phyloP scores from a whole-genome alignment of 2,329 filamentous ascomycete species.

The Aspergillus brunneoviolaceus region DNA sequence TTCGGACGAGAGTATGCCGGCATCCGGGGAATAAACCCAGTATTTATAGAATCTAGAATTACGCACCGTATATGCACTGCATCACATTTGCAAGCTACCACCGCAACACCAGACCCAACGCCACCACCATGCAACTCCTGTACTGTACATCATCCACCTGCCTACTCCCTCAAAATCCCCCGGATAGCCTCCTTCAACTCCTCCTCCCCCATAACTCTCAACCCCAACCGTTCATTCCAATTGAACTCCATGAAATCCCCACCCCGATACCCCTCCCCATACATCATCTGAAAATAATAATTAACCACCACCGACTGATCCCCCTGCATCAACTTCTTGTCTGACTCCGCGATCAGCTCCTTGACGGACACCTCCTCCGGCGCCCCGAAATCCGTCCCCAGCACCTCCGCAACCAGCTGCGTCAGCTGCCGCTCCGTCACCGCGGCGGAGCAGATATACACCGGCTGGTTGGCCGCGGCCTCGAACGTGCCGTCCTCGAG shows the following conservation, averaged over 20 bases:
- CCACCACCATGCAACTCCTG: too few relatives aligned
- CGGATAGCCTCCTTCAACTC: background rate
- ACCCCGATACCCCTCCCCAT: background rate
- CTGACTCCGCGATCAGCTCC: constrained; percentile 1
- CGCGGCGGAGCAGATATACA: constrained; percentile 1
- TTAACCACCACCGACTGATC: background rate
- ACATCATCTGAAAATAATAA: background rate
- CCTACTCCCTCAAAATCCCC: background rate
- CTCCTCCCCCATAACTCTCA: background rate
- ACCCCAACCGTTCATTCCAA: background rate
- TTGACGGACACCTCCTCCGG: background rate
- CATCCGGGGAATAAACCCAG: too few relatives aligned
- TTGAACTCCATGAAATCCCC: background rate
- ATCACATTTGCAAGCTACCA: too few relatives aligned
- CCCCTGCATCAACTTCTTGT: background rate
- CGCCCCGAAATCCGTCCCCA: background rate
- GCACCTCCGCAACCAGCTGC: background rate
- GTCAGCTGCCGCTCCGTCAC: background rate
- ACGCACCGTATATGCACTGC: too few relatives aligned
- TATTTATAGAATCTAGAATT: too few relatives aligned
- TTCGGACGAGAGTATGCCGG: too few relatives aligned
- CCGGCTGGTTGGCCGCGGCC: background rate
- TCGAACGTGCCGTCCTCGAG: background rate
- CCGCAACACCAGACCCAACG: too few relatives aligned
- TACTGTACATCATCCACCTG: too few relatives aligned